Conservation (phyloP, 768 basidiomycete genomes). For the Agrocybe chaxingu region DNA sequence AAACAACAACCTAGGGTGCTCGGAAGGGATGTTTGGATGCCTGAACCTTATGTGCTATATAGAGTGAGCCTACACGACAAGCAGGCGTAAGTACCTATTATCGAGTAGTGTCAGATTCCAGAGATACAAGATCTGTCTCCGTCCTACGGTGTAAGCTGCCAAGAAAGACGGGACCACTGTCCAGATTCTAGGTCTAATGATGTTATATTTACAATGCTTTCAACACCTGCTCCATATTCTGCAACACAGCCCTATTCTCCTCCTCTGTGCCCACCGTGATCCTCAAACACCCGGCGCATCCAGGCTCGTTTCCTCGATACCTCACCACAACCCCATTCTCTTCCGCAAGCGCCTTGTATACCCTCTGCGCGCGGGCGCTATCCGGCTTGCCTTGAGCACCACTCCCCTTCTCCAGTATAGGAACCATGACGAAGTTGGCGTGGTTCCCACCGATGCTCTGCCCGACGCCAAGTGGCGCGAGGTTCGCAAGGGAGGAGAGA, state of each 20-base stretch:
- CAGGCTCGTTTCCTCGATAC: conserved; percentile 81
- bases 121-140: too few relatives aligned
- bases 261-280: conserved; percentile 85
- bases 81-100: too few relatives aligned
- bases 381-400: conserved; percentile 35
- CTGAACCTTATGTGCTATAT: too few relatives aligned
- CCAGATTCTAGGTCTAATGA: too few relatives aligned
- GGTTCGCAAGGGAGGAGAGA: conserved; percentile 42
- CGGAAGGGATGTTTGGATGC: too few relatives aligned
- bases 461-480: conserved; percentile 57
- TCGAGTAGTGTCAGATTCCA: too few relatives aligned
- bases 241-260: conserved; percentile 66
- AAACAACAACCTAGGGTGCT: too few relatives aligned
- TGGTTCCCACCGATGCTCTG: conserved; percentile 73
- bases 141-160: too few relatives aligned
- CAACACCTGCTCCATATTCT: conserved; percentile 51
- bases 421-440: conserved; percentile 89
- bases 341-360: conserved; percentile 86
- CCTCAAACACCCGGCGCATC: conserved; percentile 84
- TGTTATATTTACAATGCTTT: conserved; percentile 17
- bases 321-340: conserved; percentile 85
- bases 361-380: conserved; percentile 53
- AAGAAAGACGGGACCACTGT: not conserved
- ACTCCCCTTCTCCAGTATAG: conserved; percentile 51
- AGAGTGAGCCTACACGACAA: too few relatives aligned